Base-by-base conservation (phyloP, 73 alveolate genomes). In the Symbiodinium natans region DNA sequence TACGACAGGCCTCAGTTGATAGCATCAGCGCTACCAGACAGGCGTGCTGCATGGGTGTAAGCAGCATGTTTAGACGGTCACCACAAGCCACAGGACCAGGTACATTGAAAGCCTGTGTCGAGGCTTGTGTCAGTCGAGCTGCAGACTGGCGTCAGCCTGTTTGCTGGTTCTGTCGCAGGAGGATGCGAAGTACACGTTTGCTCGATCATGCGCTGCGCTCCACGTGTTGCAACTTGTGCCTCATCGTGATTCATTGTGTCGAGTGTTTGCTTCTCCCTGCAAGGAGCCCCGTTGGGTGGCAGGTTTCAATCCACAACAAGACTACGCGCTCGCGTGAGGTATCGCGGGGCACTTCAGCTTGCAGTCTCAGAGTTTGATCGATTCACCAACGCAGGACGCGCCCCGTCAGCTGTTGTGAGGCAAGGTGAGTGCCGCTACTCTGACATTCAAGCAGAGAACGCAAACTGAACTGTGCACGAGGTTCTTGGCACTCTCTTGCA, bases 381-480 rank as follows among this genome's bases (percentile, higher is more conserved):
- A 46, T 59, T 82, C 63, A 0, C 10, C 23, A 19, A 6, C 33
- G n/a, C 63, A 90, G 96, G 87, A 90, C 87, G 25, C 86, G 96
- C 9, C 96, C 96, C 13, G 48, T 90, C 54, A 90, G 87, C 52
- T 71, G 63, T 84, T 63, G 75, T 40, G 96, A 90, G 87, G 96
- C n/a, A 4, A 13, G 23, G 88, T 27, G 42, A 21, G 43, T 73
- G 3, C 38, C 25, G 43, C 4, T 36, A 38, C 56, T n/a, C n/a
- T n/a, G n/a, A n/a, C n/a, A n/a, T n/a, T n/a, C n/a, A n/a, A n/a
- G n/a, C n/a, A n/a, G n/a, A n/a, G n/a, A n/a, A n/a, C n/a, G n/a
- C n/a, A n/a, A n/a, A n/a, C n/a, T n/a, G n/a, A n/a, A n/a, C n/a
- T n/a, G n/a, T n/a, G n/a, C n/a, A n/a, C n/a, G 23, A 90, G 96